These are phyloP conservation scores for Platanthera zijinensis DNA, from an alignment of 106 monocot genomes.

Conservation along the genomic window DNA sequence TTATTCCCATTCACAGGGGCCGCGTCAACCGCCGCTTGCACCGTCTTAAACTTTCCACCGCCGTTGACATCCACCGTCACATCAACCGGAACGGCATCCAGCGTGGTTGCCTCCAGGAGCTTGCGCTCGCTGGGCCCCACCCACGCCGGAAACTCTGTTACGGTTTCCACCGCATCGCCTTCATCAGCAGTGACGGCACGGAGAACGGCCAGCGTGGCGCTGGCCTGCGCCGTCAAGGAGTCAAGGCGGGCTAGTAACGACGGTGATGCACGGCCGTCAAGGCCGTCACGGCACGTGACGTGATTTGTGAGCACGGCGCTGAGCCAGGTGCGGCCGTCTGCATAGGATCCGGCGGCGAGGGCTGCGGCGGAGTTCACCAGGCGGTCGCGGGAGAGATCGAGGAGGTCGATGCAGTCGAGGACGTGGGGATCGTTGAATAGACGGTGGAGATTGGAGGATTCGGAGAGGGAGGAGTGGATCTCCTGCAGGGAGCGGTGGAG, in stretches of 20 bases:
- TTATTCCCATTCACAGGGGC: conserved; percentile 4
- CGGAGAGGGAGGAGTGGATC: not conserved
- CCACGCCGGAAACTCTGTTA: conserved; percentile 20
- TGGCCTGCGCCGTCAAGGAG: conserved; percentile 12
- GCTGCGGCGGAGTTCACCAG: conserved; percentile 10
- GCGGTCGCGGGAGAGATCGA: conserved; percentile 35
- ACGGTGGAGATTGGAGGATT: conserved; percentile 3
- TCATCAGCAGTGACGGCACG: conserved; percentile 5
- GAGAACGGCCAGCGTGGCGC: conserved; percentile 36
- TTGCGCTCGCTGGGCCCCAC: conserved; percentile 8
- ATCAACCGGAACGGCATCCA: not conserved
- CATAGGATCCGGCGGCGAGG: not conserved
- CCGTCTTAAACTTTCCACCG: conserved; percentile 22
- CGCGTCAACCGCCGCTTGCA: conserved; percentile 21
- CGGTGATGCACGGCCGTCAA: not conserved
- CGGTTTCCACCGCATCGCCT: not conserved
- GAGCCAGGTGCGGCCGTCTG: conserved; percentile 33
- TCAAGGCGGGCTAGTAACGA: conserved; percentile 7
- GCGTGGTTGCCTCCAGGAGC: conserved; percentile 10
- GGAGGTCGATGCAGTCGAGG: conserved; percentile 28
- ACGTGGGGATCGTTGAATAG: conserved; percentile 19
- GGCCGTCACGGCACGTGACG: conserved; percentile 36
- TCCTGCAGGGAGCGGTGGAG: conserved; percentile 9
- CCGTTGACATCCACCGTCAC: conserved; percentile 27
- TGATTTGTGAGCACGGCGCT: conserved; percentile 42